Base-by-base conservation (phyloP, 177 flowering plant genomes). In the Vitis hybrid region DNA sequence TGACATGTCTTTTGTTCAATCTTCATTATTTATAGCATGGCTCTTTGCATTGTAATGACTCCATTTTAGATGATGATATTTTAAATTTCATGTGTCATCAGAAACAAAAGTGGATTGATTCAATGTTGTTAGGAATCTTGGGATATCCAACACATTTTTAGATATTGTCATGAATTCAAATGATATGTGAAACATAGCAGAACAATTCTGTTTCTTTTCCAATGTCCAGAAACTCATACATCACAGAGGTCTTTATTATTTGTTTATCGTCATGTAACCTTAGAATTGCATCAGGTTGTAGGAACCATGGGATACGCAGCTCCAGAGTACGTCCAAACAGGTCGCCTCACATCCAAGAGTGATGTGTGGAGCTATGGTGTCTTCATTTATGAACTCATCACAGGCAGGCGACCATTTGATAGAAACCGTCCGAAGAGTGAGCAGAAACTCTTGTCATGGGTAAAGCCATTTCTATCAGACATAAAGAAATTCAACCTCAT, bases 291-390 rank as follows among this genome's bases (percentile, higher is more conserved):
- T 61, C 79, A 84, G 87, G 83, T 77, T 63, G 85, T 84, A 9
- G 87, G 87, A 62, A 84, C 87, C 11, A 49, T 72, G 72, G 87
- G 83, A 55, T 84, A 84, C 69, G 85, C 85, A 23, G 80, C 87
- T 50, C 87, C 87, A 5, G 87, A 84, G 54, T 84, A 84, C 52
- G n/a, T 84, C 30, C 87, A 68, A 50, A 84, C 85, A 13, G 87
- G 87, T 2, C 83, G 82, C 59, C 82, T 84, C 34, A 78, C 85
- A 32, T 69, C 79, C 21, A 82, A 77, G 73, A 84, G 54, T 64
- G 87, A 84, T 68, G 82, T 84, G 4, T 84, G 85, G 85, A 82
- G 87, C 77, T 84, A 76, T 54, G 87, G 87, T 2, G 87, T 84
- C 17, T 82, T 84, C 71, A 77, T 84, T 10, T 84, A 84, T 50